Evolutionary conservation across 768 basidiomycete genomes (phyloP).

Genomic region (Podaxis sp.): DNA sequence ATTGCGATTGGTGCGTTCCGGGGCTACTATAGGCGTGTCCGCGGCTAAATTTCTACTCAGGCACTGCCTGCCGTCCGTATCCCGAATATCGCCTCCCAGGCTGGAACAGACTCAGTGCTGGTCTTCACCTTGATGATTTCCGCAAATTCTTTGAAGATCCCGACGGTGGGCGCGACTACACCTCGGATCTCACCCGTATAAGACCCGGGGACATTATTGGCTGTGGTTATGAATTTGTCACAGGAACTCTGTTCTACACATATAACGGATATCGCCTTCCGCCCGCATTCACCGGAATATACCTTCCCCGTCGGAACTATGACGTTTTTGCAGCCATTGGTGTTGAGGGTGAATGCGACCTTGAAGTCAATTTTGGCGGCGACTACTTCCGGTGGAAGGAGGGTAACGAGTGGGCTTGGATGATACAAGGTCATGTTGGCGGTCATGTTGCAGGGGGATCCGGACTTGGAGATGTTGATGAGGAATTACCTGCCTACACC

Average conservation of each 20-base stretch:
- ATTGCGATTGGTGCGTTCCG: slow-evolving; percentile 54
- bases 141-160: slow-evolving; percentile 74
- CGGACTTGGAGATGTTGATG: slow-evolving; percentile 33
- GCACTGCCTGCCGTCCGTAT: slow-evolving; percentile 65
- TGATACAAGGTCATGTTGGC: slow-evolving; percentile 63
- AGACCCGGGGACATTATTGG: slow-evolving; percentile 54
- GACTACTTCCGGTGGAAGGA: slow-evolving; percentile 60
- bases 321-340: slow-evolving; percentile 71
- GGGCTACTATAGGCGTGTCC: neutral
- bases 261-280: slow-evolving; percentile 59
- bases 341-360: slow-evolving; percentile 49
- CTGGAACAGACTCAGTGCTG: slow-evolving; percentile 68
- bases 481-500: slow-evolving; percentile 47
- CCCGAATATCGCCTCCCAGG: slow-evolving; percentile 67
- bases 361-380: slow-evolving; percentile 68
- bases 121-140: slow-evolving; percentile 68
- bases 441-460: slow-evolving; percentile 26
- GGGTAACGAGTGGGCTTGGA: slow-evolving; percentile 68
- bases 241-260: slow-evolving; percentile 60
- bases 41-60: slow-evolving; percentile 29
- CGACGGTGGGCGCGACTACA: slow-evolving; percentile 62
- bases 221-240: slow-evolving; percentile 60
- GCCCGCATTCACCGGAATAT: slow-evolving; percentile 58
- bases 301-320: slow-evolving; percentile 46
- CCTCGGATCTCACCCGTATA: slow-evolving; percentile 29